Evolutionary conservation across 371 early-diverging fungal species (phyloP), one percentile per base, ranked within the genome.

Genomic region (Mucor mucedo): DNA sequence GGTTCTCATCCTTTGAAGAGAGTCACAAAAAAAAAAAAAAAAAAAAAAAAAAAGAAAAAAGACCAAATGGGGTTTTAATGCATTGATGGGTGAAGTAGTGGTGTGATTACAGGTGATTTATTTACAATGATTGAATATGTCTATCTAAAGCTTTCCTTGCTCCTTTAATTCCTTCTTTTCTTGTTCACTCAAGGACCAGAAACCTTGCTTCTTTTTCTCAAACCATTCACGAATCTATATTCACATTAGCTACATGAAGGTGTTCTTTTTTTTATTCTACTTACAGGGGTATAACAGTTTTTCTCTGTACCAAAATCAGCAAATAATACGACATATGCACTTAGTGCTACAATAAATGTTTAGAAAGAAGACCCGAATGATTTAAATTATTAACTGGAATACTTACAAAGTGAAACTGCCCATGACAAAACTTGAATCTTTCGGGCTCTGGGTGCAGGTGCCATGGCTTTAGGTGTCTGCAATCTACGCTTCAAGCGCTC

Each of bases 271-370:
- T 21, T 21, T 21, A 21, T 21, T 21, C 13, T 13, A n/a, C 73
- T 66, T 76, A 78, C 82, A 41, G 82, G 73, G 5, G 77, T 77
- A 44, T 77, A 81, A 30, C 82, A 78, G 52, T 78, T 77, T 8
- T 81, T 75, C 55, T 78, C 66, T 35, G 65, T 57, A 28, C 82
- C 82, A 58, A 78, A 81, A 60, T 81, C 82, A 38, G 82, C 82
- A 69, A 76, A 75, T 30, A 81, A 64, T 5, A 76, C 79, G 28
- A 78, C 75, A 62, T 81, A 81, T 16, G 71, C 75, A 21, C 72
- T 69, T 16, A 78, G 44, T 2, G 70, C 82, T 80, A 66, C 44
- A 13, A 8, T 49, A 32, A n/a, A 10, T 38, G 40, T 33, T 49
- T 21, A 21, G 21, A 21, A 21, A 21, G 21, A 21, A 21, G 21